Evolutionary conservation across 73 alveolate genomes (phyloP).

Genomic region (Paramecium sexaurelia): DNA sequence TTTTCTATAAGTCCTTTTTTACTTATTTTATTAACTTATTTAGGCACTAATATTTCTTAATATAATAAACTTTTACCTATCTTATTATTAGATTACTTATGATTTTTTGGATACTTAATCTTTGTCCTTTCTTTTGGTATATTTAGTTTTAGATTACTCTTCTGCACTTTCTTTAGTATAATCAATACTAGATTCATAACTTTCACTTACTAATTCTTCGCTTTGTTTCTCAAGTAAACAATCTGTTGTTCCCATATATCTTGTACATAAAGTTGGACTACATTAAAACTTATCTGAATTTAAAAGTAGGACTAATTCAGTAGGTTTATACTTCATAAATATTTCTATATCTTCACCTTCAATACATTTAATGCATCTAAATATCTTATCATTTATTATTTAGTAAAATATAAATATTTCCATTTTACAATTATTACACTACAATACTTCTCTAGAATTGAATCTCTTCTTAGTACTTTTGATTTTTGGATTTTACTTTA

Average conservation of each 20-base stretch:
- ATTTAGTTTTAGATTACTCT: background rate
- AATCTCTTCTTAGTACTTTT: background rate
- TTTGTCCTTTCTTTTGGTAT: background rate
- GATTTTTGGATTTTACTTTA: background rate
- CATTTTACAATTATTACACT: background rate
- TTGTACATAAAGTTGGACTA: background rate
- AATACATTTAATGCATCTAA: background rate
- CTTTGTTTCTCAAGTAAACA: background rate
- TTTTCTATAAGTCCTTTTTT: background rate
- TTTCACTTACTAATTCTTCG: background rate
- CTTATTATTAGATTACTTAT: background rate
- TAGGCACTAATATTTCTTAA: background rate
- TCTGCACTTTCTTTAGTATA: background rate
- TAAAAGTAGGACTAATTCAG: background rate
- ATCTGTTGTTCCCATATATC: conserved; percentile 15
- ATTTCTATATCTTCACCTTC: background rate
- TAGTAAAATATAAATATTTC: conserved; percentile 1
- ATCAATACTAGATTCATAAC: background rate
- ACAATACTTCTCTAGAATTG: background rate
- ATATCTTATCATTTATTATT: background rate
- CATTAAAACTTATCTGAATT: background rate
- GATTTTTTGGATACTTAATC: background rate
- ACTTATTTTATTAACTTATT: background rate
- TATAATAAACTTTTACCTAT: background rate
- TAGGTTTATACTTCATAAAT: background rate